A percentile compares a stretch with the other conserved stretches of the same genome.
Evolutionary conservation across 305 asterid genomes (phyloP).

Genomic region (Fraxinus greggii): DNA sequence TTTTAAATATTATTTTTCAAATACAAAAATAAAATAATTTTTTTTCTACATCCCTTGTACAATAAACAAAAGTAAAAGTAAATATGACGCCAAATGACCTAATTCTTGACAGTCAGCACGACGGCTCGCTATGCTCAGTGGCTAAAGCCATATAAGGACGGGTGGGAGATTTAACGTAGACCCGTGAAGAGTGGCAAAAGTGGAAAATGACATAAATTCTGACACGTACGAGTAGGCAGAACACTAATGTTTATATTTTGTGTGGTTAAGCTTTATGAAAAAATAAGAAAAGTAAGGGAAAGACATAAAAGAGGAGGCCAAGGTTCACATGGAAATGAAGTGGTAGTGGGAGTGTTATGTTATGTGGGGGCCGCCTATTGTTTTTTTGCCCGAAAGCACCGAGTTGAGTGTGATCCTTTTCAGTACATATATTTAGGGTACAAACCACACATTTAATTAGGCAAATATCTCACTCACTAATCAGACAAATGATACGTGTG

Average conservation of each 20-base stretch:
- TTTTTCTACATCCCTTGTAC: too few species aligned
- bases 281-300: conserved; percentile 25
- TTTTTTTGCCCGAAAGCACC: not conserved
- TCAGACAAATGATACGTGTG: not conserved
- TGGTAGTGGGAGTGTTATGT: conserved; percentile 18
- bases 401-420: not conserved
- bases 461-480: not conserved
- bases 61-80: too few species aligned
- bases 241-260: conserved; percentile 1
- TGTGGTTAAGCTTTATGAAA: conserved; percentile 7
- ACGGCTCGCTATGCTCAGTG: too few species aligned
- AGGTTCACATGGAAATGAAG: conserved; percentile 32
- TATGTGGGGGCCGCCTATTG: conserved; percentile 17
- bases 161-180: not conserved
- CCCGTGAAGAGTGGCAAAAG: conserved; percentile 21
- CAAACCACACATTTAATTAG: not conserved
- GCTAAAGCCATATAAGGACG: not conserved
- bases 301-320: not conserved
- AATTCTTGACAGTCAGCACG: too few species aligned
- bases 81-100: too few species aligned
- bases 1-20: too few species aligned
- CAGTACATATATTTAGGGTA: not conserved
- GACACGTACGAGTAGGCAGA: conserved; percentile 10
- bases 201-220: conserved; percentile 27
- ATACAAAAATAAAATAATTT: too few species aligned